These are phyloP conservation scores for Cyclotella cryptica DNA, from an alignment of 108 stramenopile genomes.

Conservation along the genomic window DNA sequence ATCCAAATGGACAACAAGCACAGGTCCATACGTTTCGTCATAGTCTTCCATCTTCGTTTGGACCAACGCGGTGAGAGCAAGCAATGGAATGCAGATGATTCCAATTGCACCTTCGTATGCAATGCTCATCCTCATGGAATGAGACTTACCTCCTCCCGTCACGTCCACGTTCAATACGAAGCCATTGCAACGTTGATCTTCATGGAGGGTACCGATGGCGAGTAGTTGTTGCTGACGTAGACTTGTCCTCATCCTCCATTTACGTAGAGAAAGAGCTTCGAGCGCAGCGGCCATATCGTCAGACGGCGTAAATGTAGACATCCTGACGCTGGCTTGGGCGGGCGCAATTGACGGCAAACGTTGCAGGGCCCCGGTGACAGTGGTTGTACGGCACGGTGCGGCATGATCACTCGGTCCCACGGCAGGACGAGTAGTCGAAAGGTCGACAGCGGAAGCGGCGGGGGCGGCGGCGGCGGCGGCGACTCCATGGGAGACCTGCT, in stretches of 20 bases:
- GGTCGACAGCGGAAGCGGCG: no score
- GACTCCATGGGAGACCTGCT: no score
- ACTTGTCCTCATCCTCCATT: background rate
- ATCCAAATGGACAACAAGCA: background rate
- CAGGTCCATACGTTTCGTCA: background rate
- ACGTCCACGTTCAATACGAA: background rate
- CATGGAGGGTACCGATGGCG: background rate
- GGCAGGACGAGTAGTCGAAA: no score
- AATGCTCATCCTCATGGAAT: background rate
- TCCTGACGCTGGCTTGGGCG: background rate
- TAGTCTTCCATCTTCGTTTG: background rate
- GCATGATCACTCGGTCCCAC: no score
- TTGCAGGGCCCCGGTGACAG: no score
- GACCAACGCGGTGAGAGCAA: no score
- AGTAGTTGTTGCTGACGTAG: background rate
- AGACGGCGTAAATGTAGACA: background rate
- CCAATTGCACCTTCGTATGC: no score
- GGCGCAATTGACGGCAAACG: no score
- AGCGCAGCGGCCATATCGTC: background rate
- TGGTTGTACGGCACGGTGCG: no score
- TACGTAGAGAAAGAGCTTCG: background rate
- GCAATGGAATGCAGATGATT: background rate
- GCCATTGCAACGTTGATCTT: background rate
- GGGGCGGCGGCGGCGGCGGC: no score
- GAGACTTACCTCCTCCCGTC: background rate